A percentile compares a stretch with the other conserved stretches of the same genome.
Conservation (phyloP, 257 asterid species). For the Plantago elongata region DNA sequence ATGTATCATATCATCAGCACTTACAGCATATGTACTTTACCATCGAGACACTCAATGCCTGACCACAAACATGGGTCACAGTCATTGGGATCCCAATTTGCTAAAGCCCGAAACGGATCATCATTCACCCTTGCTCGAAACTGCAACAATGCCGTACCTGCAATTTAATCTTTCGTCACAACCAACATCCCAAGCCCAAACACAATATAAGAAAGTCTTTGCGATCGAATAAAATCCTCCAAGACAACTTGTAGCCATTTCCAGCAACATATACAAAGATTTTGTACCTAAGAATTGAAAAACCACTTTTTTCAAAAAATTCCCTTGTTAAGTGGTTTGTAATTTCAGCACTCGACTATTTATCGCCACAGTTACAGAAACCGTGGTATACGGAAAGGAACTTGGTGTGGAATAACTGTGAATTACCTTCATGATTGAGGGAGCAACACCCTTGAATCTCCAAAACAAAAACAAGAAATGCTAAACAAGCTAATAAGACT, state of each 20-base stretch:
- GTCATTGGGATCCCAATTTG: conserved; percentile 56
- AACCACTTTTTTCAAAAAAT: too few relatives aligned
- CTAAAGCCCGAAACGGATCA: conserved; percentile 65
- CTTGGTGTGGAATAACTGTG: not conserved
- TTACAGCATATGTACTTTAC: conserved; percentile 70
- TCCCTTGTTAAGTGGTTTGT: too few relatives aligned
- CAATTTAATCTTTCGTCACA: conserved; percentile 15
- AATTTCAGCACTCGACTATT: too few relatives aligned
- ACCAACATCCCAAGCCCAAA: not conserved
- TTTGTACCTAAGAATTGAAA: too few relatives aligned
- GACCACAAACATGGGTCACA: conserved; percentile 74
- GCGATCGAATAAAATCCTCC: not conserved
- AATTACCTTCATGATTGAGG: conserved; percentile 78
- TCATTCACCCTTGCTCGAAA: conserved; percentile 51
- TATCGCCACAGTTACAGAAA: too few relatives aligned
- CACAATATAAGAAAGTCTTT: not conserved
- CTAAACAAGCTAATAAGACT: conserved; percentile 33
- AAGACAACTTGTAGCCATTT: not conserved
- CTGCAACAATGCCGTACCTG: conserved; percentile 65
- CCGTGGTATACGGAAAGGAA: not conserved
- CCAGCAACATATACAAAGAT: too few relatives aligned
- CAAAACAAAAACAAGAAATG: conserved; percentile 45
- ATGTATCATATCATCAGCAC: conserved; percentile 26
- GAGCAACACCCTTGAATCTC: conserved; percentile 52
- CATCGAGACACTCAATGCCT: conserved; percentile 71